Evolutionary conservation across 306 rosid species (phyloP).

Genomic region (Mimosa pudica): DNA sequence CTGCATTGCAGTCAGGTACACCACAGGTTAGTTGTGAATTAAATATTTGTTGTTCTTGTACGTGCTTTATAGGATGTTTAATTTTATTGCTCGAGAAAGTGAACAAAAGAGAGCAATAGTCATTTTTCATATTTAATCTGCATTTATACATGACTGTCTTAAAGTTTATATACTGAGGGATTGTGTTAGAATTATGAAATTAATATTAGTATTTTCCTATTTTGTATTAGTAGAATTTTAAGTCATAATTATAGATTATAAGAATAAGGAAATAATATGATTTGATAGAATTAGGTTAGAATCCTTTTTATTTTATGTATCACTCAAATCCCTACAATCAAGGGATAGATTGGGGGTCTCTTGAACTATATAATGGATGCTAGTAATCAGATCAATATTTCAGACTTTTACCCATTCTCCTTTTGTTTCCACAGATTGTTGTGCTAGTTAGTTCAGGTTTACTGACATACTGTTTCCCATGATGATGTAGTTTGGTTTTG

Average conservation of each 20-base stretch:
- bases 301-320: no score
- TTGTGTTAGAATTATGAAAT: no score
- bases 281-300: no score
- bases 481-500: background rate
- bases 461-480: background rate
- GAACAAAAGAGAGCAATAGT: background rate
- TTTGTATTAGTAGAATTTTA: no score
- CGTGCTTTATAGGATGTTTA: background rate
- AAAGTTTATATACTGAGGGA: background rate
- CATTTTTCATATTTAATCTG: constrained; percentile 1
- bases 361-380: no score
- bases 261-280: no score
- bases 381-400: no score
- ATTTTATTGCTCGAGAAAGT: constrained; percentile 14
- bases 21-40: constrained; percentile 68
- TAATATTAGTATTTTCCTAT: no score
- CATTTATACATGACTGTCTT: background rate
- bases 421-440: background rate
- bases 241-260: no score
- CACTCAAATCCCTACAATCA: no score
- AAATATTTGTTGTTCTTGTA: constrained; percentile 7
- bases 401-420: no score
- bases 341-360: no score
- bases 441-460: background rate
- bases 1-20: constrained; percentile 71